Conservation (phyloP, 2,329 filamentous ascomycete genomes). For the Exophiala aquamarina region DNA sequence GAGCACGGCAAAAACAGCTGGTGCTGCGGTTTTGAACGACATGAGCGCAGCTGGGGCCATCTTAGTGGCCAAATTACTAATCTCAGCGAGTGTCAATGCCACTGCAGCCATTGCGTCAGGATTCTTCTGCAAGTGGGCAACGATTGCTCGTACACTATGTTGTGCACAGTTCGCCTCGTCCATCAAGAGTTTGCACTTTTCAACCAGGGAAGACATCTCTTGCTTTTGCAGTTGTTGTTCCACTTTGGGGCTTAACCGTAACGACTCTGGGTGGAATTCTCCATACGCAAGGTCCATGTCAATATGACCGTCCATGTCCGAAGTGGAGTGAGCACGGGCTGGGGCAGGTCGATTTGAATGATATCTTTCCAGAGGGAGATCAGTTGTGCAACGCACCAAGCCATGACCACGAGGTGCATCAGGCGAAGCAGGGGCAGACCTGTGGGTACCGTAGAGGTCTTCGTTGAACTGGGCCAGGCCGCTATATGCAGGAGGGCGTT, state of each 20-base stretch:
- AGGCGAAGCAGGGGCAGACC: slow-evolving; percentile 32
- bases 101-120: slow-evolving; percentile 93
- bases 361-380: slow-evolving; percentile 19
- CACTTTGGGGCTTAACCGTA: slow-evolving; percentile 43
- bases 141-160: slow-evolving; percentile 78
- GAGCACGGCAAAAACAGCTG: slow-evolving; percentile 81
- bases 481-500: not conserved
- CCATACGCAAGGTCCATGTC: slow-evolving; percentile 95
- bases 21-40: slow-evolving; percentile 75
- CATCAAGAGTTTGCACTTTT: slow-evolving; percentile 72
- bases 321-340: slow-evolving; percentile 24
- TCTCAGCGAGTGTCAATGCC: slow-evolving; percentile 86
- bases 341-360: slow-evolving; percentile 15
- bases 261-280: slow-evolving; percentile 67
- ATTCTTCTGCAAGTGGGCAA: slow-evolving; percentile 75
- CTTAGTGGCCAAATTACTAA: slow-evolving; percentile 77
- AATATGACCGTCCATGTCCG: slow-evolving; percentile 50
- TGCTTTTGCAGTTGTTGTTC: slow-evolving; percentile 45
- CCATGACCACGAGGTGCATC: slow-evolving; percentile 11
- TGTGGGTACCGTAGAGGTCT: slow-evolving; percentile 22
- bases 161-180: slow-evolving; percentile 88
- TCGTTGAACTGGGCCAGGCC: slow-evolving; percentile 28
- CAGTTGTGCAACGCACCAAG: slow-evolving; percentile 26
- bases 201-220: slow-evolving; percentile 68
- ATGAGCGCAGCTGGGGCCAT: slow-evolving; percentile 79